Evolutionary conservation across 495 filamentous ascomycete genomes (phyloP).

Genomic region (Aspergillus homomorphus): DNA sequence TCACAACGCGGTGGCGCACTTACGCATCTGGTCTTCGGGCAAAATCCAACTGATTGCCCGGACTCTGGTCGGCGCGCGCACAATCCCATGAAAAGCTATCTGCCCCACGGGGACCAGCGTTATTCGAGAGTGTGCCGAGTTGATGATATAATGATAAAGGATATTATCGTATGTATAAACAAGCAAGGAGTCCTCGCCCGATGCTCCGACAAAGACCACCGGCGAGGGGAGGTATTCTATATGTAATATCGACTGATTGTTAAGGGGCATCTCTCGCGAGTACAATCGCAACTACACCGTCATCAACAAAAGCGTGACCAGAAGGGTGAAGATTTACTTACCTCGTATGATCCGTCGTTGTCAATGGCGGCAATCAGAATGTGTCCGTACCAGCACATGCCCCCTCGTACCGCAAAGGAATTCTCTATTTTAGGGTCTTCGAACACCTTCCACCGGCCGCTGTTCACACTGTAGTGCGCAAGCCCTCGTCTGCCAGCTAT

Average conservation of each 20-base stretch:
- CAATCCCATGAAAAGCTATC: constrained; percentile 95
- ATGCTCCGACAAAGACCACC: constrained; percentile 79
- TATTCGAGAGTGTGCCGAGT: constrained; percentile 63
- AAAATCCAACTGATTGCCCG: constrained; percentile 93
- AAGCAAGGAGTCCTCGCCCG: constrained; percentile 89
- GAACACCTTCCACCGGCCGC: constrained; percentile 95
- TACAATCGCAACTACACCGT: constrained; percentile 70
- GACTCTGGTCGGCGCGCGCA: constrained; percentile 87
- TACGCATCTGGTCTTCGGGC: constrained; percentile 82
- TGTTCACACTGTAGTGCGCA: constrained; percentile 93
- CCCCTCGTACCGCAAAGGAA: constrained; percentile 86
- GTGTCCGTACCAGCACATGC: constrained; percentile 98
- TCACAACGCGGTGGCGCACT: constrained; percentile 22
- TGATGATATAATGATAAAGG: constrained; percentile 90
- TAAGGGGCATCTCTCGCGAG: constrained; percentile 80
- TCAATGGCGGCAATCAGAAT: constrained; percentile 94
- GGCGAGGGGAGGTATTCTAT: constrained; percentile 75
- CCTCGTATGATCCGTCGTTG: constrained; percentile 75
- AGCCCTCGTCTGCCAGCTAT: constrained; percentile 89
- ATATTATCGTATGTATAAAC: constrained; percentile 97
- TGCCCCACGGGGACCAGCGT: constrained; percentile 87
- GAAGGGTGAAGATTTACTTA: constrained; percentile 22
- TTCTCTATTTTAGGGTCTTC: constrained; percentile 76
- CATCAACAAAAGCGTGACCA: neutral
- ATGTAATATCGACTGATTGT: constrained; percentile 67